A percentile compares a stretch with the other conserved stretches of the same genome.
These are phyloP conservation scores for Litsea cubeba DNA, from an alignment of 164 flowering plant species.

Conservation along the genomic window DNA sequence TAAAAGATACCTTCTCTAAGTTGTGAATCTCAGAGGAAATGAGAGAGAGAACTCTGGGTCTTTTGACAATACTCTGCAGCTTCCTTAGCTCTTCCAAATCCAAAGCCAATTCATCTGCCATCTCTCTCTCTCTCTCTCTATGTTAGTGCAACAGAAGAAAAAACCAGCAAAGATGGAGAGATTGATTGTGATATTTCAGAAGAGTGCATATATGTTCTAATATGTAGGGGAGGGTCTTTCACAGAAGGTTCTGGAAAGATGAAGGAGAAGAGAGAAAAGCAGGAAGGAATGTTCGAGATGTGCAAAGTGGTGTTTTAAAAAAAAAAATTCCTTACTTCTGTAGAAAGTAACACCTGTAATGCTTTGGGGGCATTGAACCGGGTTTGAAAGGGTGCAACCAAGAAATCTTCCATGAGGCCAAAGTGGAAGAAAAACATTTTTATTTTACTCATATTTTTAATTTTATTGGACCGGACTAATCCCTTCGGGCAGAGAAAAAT, in stretches of 20 bases:
- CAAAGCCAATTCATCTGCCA: slow-evolving; percentile 57
- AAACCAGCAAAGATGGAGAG: neutral
- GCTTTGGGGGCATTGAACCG: too few relatives aligned
- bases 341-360: too few relatives aligned
- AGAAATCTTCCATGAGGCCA: too few relatives aligned
- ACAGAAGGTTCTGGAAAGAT: neutral
- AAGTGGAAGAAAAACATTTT: too few relatives aligned
- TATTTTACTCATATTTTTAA: too few relatives aligned
- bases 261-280: neutral
- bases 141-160: neutral
- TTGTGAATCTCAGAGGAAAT: slow-evolving; percentile 55
- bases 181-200: too few relatives aligned
- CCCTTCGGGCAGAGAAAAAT: too few relatives aligned
- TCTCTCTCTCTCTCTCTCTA: slow-evolving; percentile 10
- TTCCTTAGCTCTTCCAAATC: slow-evolving; percentile 83
- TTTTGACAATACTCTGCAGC: slow-evolving; percentile 69
- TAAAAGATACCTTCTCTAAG: slow-evolving; percentile 52
- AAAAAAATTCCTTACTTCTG: too few relatives aligned
- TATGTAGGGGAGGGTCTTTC: neutral
- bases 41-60: slow-evolving; percentile 65
- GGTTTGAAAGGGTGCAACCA: too few relatives aligned
- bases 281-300: neutral
- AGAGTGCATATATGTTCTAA: neutral
- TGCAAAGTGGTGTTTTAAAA: too few relatives aligned
- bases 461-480: too few relatives aligned